These are phyloP conservation scores for Sanghuangporus baumii DNA, from an alignment of 1,284 basidiomycete species.

Conservation along the genomic window DNA sequence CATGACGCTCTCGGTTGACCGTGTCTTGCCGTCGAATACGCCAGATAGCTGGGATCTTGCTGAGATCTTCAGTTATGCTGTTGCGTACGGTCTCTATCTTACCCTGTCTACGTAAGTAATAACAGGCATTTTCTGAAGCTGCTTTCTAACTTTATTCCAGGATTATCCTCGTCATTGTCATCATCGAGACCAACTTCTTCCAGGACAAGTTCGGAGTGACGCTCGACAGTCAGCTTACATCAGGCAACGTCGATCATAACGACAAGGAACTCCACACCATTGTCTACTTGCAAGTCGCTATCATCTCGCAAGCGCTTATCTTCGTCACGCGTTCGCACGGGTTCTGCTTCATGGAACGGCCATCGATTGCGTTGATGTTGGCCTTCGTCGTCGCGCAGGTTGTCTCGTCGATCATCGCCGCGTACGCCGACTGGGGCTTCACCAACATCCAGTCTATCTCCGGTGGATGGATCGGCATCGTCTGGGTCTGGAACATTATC, in stretches of 20 bases:
- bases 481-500: slow-evolving; percentile 94
- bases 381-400: slow-evolving; percentile 94
- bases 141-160: slow-evolving; percentile 33
- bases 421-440: slow-evolving; percentile 90
- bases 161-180: slow-evolving; percentile 77
- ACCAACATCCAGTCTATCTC: slow-evolving; percentile 72
- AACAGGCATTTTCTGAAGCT: not conserved
- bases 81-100: slow-evolving; percentile 93
- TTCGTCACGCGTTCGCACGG: slow-evolving; percentile 95
- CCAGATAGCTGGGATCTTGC: slow-evolving; percentile 95
- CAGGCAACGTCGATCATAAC: slow-evolving; percentile 54
- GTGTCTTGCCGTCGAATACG: slow-evolving; percentile 87
- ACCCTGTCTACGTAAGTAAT: slow-evolving; percentile 79
- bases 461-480: slow-evolving; percentile 94
- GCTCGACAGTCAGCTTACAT: slow-evolving; percentile 35
- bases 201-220: slow-evolving; percentile 78
- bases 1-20: slow-evolving; percentile 97
- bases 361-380: slow-evolving; percentile 81
- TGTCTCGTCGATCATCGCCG: slow-evolving; percentile 92
- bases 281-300: slow-evolving; percentile 89
- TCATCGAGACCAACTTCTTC: slow-evolving; percentile 89
- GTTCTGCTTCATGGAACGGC: slow-evolving; percentile 98
- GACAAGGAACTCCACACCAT: slow-evolving; percentile 77
- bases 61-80: slow-evolving; percentile 93
- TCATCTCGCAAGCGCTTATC: slow-evolving; percentile 97